Conservation (phyloP, 129 eudicot genomes). For the Escallonia herrerae region DNA sequence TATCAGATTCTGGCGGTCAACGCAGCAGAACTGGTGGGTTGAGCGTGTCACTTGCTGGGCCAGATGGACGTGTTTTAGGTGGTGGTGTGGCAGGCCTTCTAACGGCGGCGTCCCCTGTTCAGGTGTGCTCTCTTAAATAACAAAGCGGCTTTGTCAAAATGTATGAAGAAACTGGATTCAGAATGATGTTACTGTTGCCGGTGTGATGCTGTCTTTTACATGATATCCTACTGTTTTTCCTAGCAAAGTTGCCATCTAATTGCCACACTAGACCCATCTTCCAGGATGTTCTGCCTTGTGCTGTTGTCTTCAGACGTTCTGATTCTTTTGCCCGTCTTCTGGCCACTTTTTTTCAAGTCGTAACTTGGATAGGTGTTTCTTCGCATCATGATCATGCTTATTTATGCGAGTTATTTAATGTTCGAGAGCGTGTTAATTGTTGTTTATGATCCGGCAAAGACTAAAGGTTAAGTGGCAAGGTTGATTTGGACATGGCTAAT, state of each 20-base stretch:
- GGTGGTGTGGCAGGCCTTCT: conserved; percentile 74
- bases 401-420: not conserved
- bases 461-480: no score
- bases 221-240: not conserved
- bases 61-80: conserved; percentile 66
- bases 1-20: conserved; percentile 33
- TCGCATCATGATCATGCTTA: not conserved
- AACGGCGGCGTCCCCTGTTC: conserved; percentile 60
- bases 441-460: no score
- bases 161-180: not conserved
- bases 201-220: no score
- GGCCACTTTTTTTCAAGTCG: no score
- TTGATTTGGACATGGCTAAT: no score
- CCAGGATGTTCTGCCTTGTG: not conserved
- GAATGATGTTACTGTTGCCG: no score
- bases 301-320: no score
- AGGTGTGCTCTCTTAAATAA: conserved; percentile 28
- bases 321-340: no score
- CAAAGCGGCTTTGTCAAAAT: not conserved
- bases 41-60: conserved; percentile 56
- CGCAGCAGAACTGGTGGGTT: conserved; percentile 39
- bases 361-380: not conserved
- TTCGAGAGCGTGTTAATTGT: not conserved
- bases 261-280: not conserved
- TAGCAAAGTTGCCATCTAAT: not conserved